Evolutionary conservation across 2,329 filamentous ascomycete species (phyloP).

Genomic region (Zalaria obscura): DNA sequence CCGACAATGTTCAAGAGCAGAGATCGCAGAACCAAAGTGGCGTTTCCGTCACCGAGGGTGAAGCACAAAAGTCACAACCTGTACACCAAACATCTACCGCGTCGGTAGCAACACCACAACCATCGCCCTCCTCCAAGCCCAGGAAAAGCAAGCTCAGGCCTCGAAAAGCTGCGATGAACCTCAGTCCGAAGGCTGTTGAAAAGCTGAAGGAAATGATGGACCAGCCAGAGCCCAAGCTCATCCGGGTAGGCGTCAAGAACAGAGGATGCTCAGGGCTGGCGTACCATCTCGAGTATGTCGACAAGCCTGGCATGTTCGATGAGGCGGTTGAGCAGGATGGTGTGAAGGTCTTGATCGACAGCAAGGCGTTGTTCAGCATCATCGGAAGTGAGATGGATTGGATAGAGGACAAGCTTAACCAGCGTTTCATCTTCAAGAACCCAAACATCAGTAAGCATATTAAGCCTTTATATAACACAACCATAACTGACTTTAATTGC

Average conservation of each 20-base stretch:
- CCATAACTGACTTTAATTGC: conserved; percentile 6
- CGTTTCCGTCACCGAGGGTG: conserved; percentile 43
- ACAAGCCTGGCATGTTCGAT: conserved; percentile 77
- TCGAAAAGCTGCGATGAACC: conserved; percentile 80
- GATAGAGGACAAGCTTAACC: conserved; percentile 87
- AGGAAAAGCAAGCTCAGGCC: conserved; percentile 56
- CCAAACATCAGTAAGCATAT: conserved; percentile 84
- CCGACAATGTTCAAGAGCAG: not conserved
- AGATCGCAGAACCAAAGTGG: conserved; percentile 18
- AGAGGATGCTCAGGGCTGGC: conserved; percentile 85
- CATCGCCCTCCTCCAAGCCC: conserved; percentile 34
- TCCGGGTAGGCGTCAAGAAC: conserved; percentile 88
- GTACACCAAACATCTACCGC: conserved; percentile 15
- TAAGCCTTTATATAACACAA: not conserved
- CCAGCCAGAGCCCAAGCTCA: conserved; percentile 79
- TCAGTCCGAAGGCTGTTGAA: conserved; percentile 66
- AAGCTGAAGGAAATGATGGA: conserved; percentile 66
- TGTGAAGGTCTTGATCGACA: conserved; percentile 89
- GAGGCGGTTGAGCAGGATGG: conserved; percentile 92
- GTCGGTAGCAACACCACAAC: conserved; percentile 15
- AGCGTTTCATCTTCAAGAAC: conserved; percentile 88
- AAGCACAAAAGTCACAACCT: conserved; percentile 46
- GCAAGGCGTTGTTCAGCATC: conserved; percentile 93
- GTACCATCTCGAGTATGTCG: conserved; percentile 90
- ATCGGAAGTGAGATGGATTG: conserved; percentile 99